Conservation (phyloP, 2,329 filamentous ascomycete genomes). For the Sporothrix protearum region DNA sequence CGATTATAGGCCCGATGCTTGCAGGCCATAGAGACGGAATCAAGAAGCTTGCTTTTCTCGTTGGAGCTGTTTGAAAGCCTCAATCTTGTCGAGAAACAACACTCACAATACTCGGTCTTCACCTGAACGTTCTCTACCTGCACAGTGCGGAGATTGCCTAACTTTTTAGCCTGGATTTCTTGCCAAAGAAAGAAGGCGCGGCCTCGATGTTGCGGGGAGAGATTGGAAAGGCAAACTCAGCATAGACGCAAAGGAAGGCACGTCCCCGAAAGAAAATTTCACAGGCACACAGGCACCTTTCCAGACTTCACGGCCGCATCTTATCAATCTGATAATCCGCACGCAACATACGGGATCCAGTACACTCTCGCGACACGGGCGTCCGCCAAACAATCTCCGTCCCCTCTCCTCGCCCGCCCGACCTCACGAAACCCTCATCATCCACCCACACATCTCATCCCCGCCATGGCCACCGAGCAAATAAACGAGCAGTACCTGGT, state of each 20-base stretch:
- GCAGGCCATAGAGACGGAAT: too few species aligned
- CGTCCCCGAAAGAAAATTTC: neutral
- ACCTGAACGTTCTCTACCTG: neutral
- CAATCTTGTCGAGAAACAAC: neutral
- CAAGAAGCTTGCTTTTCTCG: neutral
- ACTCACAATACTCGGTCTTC: neutral
- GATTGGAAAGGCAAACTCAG: neutral
- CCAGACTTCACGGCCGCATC: constrained; percentile 6
- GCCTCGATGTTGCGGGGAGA: too few species aligned
- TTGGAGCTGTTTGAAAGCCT: neutral
- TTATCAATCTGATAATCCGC: constrained; percentile 28
- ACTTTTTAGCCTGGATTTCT: neutral
- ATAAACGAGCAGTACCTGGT: constrained; percentile 71
- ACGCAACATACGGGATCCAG: neutral
- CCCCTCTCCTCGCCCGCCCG: neutral
- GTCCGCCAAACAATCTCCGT: neutral
- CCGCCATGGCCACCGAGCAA: constrained; percentile 47
- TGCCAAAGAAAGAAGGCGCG: neutral
- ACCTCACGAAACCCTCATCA: neutral
- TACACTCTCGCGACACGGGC: neutral
- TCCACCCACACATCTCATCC: neutral
- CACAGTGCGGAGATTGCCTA: neutral
- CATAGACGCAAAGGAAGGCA: neutral
- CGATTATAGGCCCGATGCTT: constrained; percentile 11
- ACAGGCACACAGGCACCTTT: neutral